These are phyloP conservation scores for Psilocybe cyanescens DNA, from an alignment of 768 basidiomycete genomes.

Conservation along the genomic window DNA sequence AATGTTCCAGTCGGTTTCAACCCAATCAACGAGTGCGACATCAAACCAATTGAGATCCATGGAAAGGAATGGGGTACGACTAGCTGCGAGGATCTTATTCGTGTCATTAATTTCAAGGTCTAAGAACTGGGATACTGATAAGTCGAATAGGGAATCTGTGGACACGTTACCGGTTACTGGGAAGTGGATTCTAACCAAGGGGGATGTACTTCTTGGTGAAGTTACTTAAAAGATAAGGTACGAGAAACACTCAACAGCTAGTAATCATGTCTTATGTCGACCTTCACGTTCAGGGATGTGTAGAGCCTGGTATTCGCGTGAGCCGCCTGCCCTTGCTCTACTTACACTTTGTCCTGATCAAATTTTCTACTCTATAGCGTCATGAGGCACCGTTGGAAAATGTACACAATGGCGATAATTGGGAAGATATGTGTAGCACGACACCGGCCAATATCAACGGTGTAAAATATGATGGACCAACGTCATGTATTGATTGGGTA, in stretches of 20 bases:
- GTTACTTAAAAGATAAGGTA: constrained; percentile 6
- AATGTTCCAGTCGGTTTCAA: constrained; percentile 14
- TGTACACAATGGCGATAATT: neutral
- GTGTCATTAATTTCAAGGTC: neutral
- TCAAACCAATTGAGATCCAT: constrained; percentile 3
- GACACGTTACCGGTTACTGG: neutral
- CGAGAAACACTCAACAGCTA: neutral
- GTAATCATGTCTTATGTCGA: neutral
- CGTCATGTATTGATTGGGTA: constrained; percentile 13
- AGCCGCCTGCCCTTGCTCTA: neutral
- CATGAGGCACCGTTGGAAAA: constrained; percentile 2
- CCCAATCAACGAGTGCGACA: no score
- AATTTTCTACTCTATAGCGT: neutral
- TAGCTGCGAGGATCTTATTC: constrained; percentile 17
- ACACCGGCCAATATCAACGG: constrained; percentile 14
- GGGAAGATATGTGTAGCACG: constrained; percentile 4
- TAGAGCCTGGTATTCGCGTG: neutral
- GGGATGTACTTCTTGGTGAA: no score
- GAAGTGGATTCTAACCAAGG: no score
- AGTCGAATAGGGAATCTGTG: constrained; percentile 14
- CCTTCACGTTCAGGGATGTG: neutral
- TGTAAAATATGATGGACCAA: constrained; percentile 9
- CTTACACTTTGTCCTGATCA: no score
- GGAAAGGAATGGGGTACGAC: constrained; percentile 15
- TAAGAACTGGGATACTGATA: neutral